These are phyloP conservation scores for Candida awuae DNA, from an alignment of 805 yeast genomes.

Conservation along the genomic window DNA sequence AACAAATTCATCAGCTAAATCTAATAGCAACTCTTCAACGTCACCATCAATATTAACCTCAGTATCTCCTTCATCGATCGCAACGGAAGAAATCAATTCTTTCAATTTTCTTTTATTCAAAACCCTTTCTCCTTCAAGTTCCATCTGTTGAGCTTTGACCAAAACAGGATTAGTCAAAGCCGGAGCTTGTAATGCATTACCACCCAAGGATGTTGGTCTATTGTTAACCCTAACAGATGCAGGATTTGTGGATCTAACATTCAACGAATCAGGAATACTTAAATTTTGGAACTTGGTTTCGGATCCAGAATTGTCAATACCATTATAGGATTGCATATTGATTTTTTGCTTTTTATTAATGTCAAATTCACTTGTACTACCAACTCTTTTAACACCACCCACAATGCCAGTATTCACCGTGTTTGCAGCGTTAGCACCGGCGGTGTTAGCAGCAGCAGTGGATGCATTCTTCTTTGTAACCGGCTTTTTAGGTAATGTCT, in stretches of 20 bases:
- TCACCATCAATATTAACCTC: constrained; percentile 91
- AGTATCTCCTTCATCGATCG: constrained; percentile 84
- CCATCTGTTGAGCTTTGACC: constrained; percentile 71
- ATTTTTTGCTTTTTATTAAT: background rate
- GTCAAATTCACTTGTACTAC: constrained; percentile 5
- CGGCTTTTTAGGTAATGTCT: constrained; percentile 17
- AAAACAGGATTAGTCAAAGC: constrained; percentile 70
- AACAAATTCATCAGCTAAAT: constrained; percentile 93
- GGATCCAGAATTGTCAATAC: background rate
- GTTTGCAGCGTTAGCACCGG: background rate
- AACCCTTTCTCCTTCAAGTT: constrained; percentile 73
- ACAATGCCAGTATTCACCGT: background rate
- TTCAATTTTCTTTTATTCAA: constrained; percentile 82
- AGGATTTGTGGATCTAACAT: constrained; percentile 59
- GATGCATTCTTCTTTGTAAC: constrained; percentile 16
- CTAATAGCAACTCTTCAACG: constrained; percentile 83
- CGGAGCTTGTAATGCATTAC: constrained; percentile 65
- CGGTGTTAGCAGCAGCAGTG: constrained; percentile 6
- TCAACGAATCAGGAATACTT: constrained; percentile 62
- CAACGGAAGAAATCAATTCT: constrained; percentile 77
- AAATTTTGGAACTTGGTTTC: constrained; percentile 49
- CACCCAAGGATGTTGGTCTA: constrained; percentile 80
- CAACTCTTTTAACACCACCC: constrained; percentile 6
- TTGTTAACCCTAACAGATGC: constrained; percentile 51
- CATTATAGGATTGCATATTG: background rate